A percentile compares a stretch with the other conserved stretches of the same genome.
These are phyloP conservation scores for Amyloporia xantha DNA, from an alignment of 768 basidiomycete species.

Conservation along the genomic window DNA sequence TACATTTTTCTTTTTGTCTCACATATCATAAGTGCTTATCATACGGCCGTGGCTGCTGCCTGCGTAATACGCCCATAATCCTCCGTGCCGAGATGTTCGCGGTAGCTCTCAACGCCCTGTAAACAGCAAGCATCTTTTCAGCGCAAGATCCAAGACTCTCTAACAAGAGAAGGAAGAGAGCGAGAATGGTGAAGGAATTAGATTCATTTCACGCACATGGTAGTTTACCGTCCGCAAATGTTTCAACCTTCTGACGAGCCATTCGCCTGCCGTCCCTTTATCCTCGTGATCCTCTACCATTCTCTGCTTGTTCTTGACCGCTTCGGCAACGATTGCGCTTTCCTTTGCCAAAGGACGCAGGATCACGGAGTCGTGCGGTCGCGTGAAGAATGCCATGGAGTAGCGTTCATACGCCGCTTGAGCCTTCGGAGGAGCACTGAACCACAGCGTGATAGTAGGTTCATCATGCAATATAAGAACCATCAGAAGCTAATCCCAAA, in stretches of 20 bases:
- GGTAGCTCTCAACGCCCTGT: constrained; percentile 1
- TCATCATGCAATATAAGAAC: not conserved
- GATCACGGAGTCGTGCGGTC: constrained; percentile 47
- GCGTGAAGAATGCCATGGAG: constrained; percentile 64
- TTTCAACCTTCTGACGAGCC: constrained; percentile 34
- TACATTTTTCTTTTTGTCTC: no score
- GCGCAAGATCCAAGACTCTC: not conserved
- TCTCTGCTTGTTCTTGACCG: constrained; percentile 23
- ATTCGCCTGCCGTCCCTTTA: constrained; percentile 30
- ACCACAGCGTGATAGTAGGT: not conserved
- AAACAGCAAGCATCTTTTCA: no score
- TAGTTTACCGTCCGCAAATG: constrained; percentile 23
- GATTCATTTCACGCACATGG: constrained; percentile 3
- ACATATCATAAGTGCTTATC: no score
- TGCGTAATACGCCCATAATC: not conserved
- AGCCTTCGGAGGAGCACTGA: constrained; percentile 45
- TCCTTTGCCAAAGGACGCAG: constrained; percentile 47
- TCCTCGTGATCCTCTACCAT: constrained; percentile 22
- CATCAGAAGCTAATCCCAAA: no score
- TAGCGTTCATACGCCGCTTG: constrained; percentile 51
- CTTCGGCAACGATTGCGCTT: constrained; percentile 42
- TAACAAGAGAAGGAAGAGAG: not conserved
- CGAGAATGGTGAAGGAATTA: not conserved
- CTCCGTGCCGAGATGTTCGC: constrained; percentile 1
- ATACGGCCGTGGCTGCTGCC: not conserved